Percentiles rank a stretch among this genome's conserved stretches.
Evolutionary conservation across 371 early-diverging fungal species (phyloP).

Genomic region (Apophysomyces ossiformis): DNA sequence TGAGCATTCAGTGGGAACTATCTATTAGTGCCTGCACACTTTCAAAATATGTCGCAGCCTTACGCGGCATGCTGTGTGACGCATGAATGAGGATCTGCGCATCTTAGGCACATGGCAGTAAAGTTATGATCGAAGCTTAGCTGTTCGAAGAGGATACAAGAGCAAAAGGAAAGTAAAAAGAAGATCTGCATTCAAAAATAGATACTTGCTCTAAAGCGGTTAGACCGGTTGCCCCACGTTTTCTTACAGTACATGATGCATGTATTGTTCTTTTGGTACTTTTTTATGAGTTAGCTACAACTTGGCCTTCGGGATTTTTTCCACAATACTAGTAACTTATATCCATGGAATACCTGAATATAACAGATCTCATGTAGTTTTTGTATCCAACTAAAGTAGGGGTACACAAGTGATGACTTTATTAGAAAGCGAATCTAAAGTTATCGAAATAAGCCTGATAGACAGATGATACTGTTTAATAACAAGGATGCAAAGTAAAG

Average conservation of each 20-base stretch:
- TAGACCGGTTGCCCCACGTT: constrained; percentile 4
- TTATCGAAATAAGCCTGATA: not conserved
- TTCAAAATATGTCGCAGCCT: constrained; percentile 2
- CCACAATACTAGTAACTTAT: no score
- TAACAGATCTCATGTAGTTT: no score
- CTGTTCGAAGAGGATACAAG: no score
- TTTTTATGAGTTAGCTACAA: not conserved
- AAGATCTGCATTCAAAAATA: constrained; percentile 5
- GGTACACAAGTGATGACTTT: no score
- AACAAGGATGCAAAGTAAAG: not conserved
- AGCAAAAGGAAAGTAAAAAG: not conserved
- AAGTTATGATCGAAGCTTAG: no score
- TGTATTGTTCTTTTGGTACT: not conserved
- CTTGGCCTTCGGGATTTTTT: no score
- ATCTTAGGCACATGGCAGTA: not conserved
- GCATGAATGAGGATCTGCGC: not conserved
- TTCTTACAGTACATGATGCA: not conserved
- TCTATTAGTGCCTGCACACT: not conserved
- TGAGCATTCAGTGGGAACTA: not conserved
- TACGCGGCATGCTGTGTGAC: not conserved
- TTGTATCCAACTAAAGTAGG: no score
- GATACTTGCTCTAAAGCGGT: not conserved
- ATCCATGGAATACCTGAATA: no score
- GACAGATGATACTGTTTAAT: not conserved
- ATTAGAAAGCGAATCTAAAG: no score